Base-by-base conservation (phyloP, 208 protist genomes). In the Vickermania spadyakhi region DNA sequence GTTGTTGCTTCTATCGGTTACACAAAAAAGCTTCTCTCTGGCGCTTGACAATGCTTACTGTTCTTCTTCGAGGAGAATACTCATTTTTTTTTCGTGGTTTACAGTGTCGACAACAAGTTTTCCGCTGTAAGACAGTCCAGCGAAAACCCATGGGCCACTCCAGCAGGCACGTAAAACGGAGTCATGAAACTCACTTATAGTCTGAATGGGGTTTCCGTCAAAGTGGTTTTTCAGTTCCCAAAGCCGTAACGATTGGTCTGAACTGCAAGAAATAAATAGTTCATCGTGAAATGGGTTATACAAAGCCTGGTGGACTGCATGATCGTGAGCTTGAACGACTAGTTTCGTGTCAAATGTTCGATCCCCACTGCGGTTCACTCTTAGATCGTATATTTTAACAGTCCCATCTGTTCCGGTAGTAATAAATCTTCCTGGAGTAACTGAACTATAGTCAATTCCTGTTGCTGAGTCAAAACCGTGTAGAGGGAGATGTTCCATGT, bases 61-160 rank as follows among this genome's bases (percentile, higher is more conserved):
- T 21, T 77, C 64, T 36, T 83, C 81, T 14, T 84, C 84, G 7
- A 91, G 65, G 2, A 92, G 61, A 73, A 94, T 89, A 14, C 75
- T 73, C 75, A 92, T 79, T 70, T 93, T 92, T 28, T 80, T 86
- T 28, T 90, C 79, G 28, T 87, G 80, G 27, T 86, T 84, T 1
- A 94, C 86, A 0, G 66, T 74, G 64, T 93, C 79, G 0, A 96
- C 77, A 1, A 96, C 31, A 1, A 96, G 67, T 49, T 86, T 87
- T 29, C 87, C 86, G 55, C 90, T 90, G 64, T 77, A 92, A 1
- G 87, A 93, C 7, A 96, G 56, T n/a, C 81, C 79, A 5, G 80
- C 85, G 75, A 85, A 96, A 0, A 93, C 79, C 88, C 91, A 96
- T 1, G 86, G 86, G 14, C 74, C 77, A 31, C 86, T 94, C 88